phyloP scores from a whole-genome alignment of 2,329 filamentous ascomycete genomes.

The Calcarisporium arbuscula region DNA sequence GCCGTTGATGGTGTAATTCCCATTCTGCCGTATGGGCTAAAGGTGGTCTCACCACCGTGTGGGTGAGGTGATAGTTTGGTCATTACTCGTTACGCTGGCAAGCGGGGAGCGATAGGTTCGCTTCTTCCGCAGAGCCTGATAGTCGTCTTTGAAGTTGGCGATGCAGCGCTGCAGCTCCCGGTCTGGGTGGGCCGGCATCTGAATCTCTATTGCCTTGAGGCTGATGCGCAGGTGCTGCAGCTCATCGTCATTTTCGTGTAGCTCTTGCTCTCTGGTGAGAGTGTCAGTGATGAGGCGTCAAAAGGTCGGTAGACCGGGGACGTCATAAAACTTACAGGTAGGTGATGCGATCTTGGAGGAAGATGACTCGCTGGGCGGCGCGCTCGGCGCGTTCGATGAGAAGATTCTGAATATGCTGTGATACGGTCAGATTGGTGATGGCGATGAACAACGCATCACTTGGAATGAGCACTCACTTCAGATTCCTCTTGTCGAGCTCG shows the following conservation, averaged over 20 bases:
- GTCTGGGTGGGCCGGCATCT: conserved; percentile 46
- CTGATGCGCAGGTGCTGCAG: conserved; percentile 56
- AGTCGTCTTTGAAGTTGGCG: conserved; percentile 55
- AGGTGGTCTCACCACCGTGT: too few species aligned
- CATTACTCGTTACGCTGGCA: conserved; percentile 20
- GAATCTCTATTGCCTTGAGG: conserved; percentile 56
- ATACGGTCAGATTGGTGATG: neutral
- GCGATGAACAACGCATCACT: neutral
- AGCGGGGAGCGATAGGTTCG: conserved; percentile 27
- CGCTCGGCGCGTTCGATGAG: conserved; percentile 52
- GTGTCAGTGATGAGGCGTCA: conserved; percentile 6
- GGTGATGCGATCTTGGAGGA: conserved; percentile 51
- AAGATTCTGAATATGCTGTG: conserved; percentile 54
- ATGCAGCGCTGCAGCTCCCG: conserved; percentile 54
- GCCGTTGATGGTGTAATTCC: too few species aligned
- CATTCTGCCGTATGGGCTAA: too few species aligned
- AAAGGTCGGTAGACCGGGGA: neutral
- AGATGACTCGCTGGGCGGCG: conserved; percentile 51
- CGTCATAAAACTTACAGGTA: conserved; percentile 41
- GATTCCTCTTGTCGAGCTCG: conserved; percentile 53
- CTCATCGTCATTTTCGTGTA: conserved; percentile 52
- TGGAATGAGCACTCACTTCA: conserved; percentile 34
- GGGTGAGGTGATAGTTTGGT: conserved; percentile 19
- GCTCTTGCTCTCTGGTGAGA: conserved; percentile 44
- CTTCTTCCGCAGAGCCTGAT: conserved; percentile 41